Conservation (phyloP, 2,329 filamentous ascomycete genomes). For the Apiospora phragmitis region DNA sequence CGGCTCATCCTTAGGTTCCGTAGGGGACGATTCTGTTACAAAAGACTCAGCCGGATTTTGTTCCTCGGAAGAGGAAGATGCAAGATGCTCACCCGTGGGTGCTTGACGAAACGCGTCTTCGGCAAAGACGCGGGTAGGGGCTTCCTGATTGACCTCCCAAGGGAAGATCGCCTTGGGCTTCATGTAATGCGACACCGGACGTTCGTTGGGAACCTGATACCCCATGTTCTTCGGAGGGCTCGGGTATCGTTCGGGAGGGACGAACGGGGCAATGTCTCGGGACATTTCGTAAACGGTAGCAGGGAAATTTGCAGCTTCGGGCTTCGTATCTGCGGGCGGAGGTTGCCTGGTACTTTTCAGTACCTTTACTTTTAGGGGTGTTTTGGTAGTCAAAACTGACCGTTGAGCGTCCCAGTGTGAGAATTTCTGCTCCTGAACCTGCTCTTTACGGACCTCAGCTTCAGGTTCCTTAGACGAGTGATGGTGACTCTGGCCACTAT, state of each 20-base stretch:
- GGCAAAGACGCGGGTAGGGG: conserved; percentile 64
- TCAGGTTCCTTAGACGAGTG: conserved; percentile 44
- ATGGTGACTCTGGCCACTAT: conserved; percentile 27
- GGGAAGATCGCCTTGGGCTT: conserved; percentile 77
- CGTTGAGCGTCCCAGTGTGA: conserved; percentile 55
- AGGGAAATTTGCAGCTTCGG: conserved; percentile 85
- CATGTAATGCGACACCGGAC: conserved; percentile 53
- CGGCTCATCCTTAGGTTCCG: conserved; percentile 41
- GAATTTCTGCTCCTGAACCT: conserved; percentile 34
- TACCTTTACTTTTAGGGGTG: conserved; percentile 14
- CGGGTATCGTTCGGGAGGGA: conserved; percentile 75
- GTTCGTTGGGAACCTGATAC: conserved; percentile 74
- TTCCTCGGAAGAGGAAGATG: conserved; percentile 18
- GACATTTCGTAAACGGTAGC: conserved; percentile 82
- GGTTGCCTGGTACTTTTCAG: conserved; percentile 51
- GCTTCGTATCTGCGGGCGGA: conserved; percentile 66
- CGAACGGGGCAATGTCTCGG: conserved; percentile 70
- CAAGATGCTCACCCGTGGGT: conserved; percentile 20
- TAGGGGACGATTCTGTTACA: conserved; percentile 37
- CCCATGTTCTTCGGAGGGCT: conserved; percentile 86
- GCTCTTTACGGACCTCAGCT: conserved; percentile 49
- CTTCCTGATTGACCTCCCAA: conserved; percentile 75
- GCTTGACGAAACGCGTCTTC: conserved; percentile 45
- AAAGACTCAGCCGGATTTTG: conserved; percentile 34
- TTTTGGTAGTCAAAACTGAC: conserved; percentile 35